Evolutionary conservation across 2,329 filamentous ascomycete species (phyloP).

Genomic region (Mycocentrospora acerina): DNA sequence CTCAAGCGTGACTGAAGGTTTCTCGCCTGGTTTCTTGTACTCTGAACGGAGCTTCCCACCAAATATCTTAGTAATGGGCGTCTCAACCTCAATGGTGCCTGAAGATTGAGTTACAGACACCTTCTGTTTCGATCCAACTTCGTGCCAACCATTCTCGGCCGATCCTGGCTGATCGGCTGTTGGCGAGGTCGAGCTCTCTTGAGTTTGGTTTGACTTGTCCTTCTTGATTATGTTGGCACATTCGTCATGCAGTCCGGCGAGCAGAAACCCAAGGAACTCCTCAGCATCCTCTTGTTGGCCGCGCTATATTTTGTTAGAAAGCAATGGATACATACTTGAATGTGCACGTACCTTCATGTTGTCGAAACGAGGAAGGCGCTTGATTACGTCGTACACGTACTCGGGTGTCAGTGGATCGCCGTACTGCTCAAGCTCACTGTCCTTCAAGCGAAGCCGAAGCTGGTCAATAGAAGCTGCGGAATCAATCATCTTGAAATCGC

Average conservation of each 20-base stretch:
- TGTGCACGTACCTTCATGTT: constrained; percentile 68
- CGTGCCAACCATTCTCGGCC: constrained; percentile 76
- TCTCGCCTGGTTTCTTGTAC: constrained; percentile 79
- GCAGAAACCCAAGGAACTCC: constrained; percentile 89
- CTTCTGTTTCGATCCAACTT: constrained; percentile 91
- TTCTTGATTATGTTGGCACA: constrained; percentile 74
- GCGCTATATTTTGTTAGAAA: constrained; percentile 91
- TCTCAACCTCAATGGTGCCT: constrained; percentile 69
- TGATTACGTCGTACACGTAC: constrained; percentile 92
- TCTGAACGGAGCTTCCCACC: constrained; percentile 89
- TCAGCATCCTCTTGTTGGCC: constrained; percentile 98
- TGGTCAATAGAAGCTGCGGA: constrained; percentile 74
- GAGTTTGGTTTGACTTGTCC: constrained; percentile 36
- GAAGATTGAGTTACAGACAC: constrained; percentile 83
- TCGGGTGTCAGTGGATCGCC: constrained; percentile 91
- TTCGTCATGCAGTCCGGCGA: constrained; percentile 92
- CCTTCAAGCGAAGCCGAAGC: constrained; percentile 72
- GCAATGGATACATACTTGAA: constrained; percentile 72
- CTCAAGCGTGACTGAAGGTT: constrained; percentile 88
- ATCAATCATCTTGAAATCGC: constrained; percentile 84
- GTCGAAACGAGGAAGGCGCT: constrained; percentile 80
- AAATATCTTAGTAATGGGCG: constrained; percentile 92
- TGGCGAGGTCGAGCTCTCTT: constrained; percentile 43
- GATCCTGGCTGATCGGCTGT: constrained; percentile 48
- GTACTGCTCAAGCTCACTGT: constrained; percentile 82